Evolutionary conservation across 768 basidiomycete genomes (phyloP), one percentile per base, ranked within the genome.

Genomic region (Naganishia onofrii): DNA sequence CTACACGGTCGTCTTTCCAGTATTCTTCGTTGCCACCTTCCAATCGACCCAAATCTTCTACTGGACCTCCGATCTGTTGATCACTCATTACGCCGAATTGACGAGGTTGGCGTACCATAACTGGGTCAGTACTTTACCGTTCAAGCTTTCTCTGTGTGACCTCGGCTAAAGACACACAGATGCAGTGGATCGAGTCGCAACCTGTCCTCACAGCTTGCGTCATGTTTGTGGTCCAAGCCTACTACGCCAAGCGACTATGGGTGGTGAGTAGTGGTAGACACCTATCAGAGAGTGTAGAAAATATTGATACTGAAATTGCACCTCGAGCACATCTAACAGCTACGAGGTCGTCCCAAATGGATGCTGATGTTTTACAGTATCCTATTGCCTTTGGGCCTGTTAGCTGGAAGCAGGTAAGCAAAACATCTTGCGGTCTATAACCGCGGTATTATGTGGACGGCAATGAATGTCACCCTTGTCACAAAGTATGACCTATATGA

Each of bases 161-260:
- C n/a, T n/a, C n/a, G n/a, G 54, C 42, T 26, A 9, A 48, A 26
- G 26, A 48, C 26, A 31, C 51, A 5, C 17, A 28, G 31, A 15
- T 29, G 7, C 42, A 68, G 67, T 44, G 55, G 67, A 21, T 68
- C 3, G 65, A 57, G 34, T 42, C 48, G 38, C 67, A 68, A 44
- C 42, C 67, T 36, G 29, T 46, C 9, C 17, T 68, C 5, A 58
- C 55, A 15, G 67, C 55, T 5, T 36, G 38, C 6, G 56, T 57
- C 29, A 68, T 68, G 67, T 29, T 58, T 42, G 48, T 23, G 8
- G 67, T 68, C 4, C 67, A 68, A 38, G 55, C 26, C n/a, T 68
- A 58, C 56, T 68, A 68, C 29, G 67, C 36, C 1, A 31, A 29
- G 38, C 34, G 67, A 26, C 44, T 60, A 42, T 68, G 67, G 67